Conservation (phyloP, 2,329 filamentous ascomycete species). For the Cladosporium colombiae region DNA sequence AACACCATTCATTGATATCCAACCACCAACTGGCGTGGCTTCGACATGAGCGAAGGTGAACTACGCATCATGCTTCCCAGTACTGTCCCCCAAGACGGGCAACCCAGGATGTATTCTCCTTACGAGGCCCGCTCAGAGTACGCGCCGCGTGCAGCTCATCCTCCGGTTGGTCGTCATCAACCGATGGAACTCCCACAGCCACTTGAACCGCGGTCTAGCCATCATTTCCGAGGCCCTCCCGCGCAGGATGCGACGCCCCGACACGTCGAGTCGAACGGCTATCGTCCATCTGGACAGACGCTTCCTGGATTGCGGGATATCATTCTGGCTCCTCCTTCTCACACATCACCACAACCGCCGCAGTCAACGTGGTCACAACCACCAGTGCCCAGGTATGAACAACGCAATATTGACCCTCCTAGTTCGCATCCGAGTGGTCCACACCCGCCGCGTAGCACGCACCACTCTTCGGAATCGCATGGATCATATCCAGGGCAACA, state of each 20-base stretch:
- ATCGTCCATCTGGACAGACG: constrained; percentile 29
- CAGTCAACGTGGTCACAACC: constrained; percentile 24
- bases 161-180: not conserved
- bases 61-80: constrained; percentile 16
- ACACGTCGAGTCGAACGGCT: constrained; percentile 20
- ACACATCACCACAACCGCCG: constrained; percentile 20
- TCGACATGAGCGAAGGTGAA: constrained; percentile 18
- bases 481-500: constrained; percentile 24
- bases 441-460: constrained; percentile 28
- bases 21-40: not conserved
- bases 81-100: constrained; percentile 8
- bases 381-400: constrained; percentile 16
- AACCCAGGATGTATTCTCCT: constrained; percentile 9
- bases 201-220: constrained; percentile 10
- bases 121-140: constrained; percentile 13
- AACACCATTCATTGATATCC: not conserved
- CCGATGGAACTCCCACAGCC: constrained; percentile 17
- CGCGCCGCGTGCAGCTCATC: not conserved
- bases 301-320: constrained; percentile 36
- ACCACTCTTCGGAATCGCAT: constrained; percentile 24
- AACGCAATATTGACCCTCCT: constrained; percentile 2
- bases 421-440: constrained; percentile 24
- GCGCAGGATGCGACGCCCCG: constrained; percentile 1
- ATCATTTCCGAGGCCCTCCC: not conserved
- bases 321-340: constrained; percentile 31